Evolutionary conservation across 2,329 filamentous ascomycete species (phyloP), one percentile per base, ranked within the genome.

Genomic region (Xylariaceae sp.): DNA sequence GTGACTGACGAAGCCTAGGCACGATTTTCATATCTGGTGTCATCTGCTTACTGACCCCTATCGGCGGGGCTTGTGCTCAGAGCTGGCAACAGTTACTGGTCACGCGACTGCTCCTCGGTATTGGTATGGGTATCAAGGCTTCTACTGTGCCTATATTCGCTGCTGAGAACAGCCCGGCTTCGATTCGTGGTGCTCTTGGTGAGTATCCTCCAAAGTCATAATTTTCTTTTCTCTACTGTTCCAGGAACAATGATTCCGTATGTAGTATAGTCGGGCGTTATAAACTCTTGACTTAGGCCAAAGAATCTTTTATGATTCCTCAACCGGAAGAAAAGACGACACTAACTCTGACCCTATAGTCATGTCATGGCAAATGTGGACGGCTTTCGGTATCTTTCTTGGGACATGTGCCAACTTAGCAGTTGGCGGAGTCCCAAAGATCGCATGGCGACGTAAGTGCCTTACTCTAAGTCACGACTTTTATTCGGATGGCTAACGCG

Each of bases 91-190:
- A 87, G 62, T 80, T 90, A 74, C 85, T 91, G 64, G 79, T 88
- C 42, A 84, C 86, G 3, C 81, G 88, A 14, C 87, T 91, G 66
- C 73, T 81, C 16, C 78, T 91, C 23, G 89, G 89, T 0, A 79
- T 91, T 20, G 87, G 85, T 1, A 87, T 90, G 54, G 87, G 87
- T 0, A 81, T 85, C 40, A 89, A 89, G 69, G 82, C 83, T 1
- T 84, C 86, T 0, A 90, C 87, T 0, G 85, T 47, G 2, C 64
- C 64, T 3, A 61, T 67, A n/a, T 90, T 88, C 61, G 83, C 85
- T 0, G 87, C 87, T 1, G 87, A 90, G 69, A 85, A 80, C 23
- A 81, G 84, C 0, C 87, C 86, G 0, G 80, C 85, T 0, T 68
- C 68, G 16, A 84, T 89, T 45, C 82, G 87, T 53, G 87, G 87